Evolutionary conservation across 2,329 filamentous ascomycete genomes (phyloP).

Genomic region (Didymella lethalis): DNA sequence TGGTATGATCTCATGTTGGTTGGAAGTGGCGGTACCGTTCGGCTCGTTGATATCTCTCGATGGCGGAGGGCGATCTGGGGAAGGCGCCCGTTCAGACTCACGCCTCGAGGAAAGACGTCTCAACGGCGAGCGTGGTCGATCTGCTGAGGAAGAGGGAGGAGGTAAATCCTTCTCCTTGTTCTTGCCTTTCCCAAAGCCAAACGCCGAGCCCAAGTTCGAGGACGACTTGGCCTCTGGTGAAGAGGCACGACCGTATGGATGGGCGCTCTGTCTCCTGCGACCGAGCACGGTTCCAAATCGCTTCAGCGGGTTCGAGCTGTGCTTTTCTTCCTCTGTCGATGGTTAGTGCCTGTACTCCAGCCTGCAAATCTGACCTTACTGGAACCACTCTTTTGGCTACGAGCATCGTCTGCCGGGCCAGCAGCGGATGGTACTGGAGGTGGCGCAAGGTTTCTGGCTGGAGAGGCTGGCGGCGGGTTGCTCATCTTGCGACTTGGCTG

Average conservation of each 20-base stretch:
- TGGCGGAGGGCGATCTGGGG: conserved; percentile 43
- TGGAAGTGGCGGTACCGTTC: conserved; percentile 41
- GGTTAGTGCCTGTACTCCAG: conserved; percentile 16
- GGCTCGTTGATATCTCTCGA: conserved; percentile 37
- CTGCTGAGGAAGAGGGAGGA: conserved; percentile 43
- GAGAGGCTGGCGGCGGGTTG: conserved; percentile 35
- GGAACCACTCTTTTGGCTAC: conserved; percentile 60
- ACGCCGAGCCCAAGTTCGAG: conserved; percentile 63
- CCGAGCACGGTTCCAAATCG: conserved; percentile 53
- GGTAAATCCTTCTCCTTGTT: conserved; percentile 66
- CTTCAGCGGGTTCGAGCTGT: conserved; percentile 50
- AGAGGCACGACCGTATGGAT: conserved; percentile 48
- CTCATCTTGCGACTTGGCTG: conserved; percentile 44
- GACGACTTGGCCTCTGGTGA: conserved; percentile 62
- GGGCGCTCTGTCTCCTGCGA: conserved; percentile 49
- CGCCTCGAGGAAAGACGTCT: conserved; percentile 42
- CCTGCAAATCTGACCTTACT: conserved; percentile 7
- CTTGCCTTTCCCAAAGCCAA: conserved; percentile 70
- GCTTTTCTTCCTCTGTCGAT: conserved; percentile 46
- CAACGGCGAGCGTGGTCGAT: conserved; percentile 46
- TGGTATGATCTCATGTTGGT: conserved; percentile 29
- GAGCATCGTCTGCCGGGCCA: conserved; percentile 59
- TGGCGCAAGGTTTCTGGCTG: conserved; percentile 47
- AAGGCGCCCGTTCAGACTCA: conserved; percentile 43
- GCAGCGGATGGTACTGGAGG: conserved; percentile 43